Base-by-base conservation (phyloP, 2,329 filamentous ascomycete species). In the Esteya vermicola region DNA sequence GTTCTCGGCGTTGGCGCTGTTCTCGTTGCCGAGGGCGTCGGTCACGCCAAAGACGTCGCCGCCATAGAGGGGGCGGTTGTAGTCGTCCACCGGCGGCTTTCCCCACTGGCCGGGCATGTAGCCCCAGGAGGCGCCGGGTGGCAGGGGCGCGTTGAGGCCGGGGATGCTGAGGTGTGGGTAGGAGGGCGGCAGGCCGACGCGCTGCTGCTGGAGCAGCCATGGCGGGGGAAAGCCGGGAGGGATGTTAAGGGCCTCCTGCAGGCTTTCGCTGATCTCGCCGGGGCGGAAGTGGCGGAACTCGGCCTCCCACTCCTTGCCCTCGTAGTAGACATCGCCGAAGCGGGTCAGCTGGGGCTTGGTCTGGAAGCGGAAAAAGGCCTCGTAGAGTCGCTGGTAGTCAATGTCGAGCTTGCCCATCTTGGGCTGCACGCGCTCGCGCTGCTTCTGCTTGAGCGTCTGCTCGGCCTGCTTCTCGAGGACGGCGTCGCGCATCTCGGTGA, bases 261-360 rank as follows among this genome's bases (percentile, higher is more conserved):
- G 70, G 50, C 85, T 79, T 41, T 96, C 85, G 50, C 80, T 91
- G 36, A 96, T 61, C 51, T 96, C 88, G 27, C 91, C 91, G 1
- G 91, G 85, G 47, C 86, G 78, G 44, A 95, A 74, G 61, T 95
- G 84, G 51, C 84, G 80, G 47, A 93, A 72, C 56, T 96, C 93
- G 1, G 91, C 94, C 61, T 98, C 91, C 54, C 85, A 91, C 57
- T 98, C 91, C 59, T 98, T 98, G 55, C 91, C 91, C 61, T 98
- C 91, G 57, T 96, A 96, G 60, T 98, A 98, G n/a, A 98, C 88
- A 59, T 98, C 91, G 31, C 91, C 91, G 51, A 94, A 98, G 33
- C 88, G 75, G 25, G 91, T 96, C 47, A 98, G 65, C 50, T 86
- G 79, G 0, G 91, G 91, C 61, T 98, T 98, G 31, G 85, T 93